Evolutionary conservation across 352 stramenopile genomes (phyloP).

Genomic region (Globisporangium viniferum): DNA sequence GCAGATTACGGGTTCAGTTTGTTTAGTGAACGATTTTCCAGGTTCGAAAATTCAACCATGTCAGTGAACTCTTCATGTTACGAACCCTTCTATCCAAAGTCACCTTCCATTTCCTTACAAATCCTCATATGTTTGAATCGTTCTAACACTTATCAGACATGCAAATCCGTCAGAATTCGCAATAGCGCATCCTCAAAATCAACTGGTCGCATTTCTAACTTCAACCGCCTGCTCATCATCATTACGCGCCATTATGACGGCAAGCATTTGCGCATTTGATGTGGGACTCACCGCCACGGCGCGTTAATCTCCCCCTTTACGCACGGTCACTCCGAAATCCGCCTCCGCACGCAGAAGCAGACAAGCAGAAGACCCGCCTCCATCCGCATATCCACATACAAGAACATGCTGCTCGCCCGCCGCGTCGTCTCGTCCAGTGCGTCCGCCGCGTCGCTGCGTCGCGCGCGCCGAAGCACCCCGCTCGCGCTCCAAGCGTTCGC

Average conservation of each 20-base stretch:
- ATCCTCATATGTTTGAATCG: not conserved
- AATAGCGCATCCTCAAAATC: not conserved
- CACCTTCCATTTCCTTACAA: not conserved
- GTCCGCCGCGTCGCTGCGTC: conserved; percentile 12
- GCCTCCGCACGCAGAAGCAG: no score
- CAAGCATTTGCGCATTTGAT: not conserved
- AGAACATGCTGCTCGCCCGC: conserved; percentile 23
- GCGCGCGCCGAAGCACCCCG: conserved; percentile 4
- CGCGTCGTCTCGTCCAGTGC: conserved; percentile 18
- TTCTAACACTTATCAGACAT: not conserved
- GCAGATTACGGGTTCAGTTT: not conserved
- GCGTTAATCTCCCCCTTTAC: not conserved
- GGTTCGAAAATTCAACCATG: not conserved
- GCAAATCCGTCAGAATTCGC: not conserved
- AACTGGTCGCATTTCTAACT: not conserved
- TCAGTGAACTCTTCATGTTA: not conserved
- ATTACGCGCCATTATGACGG: not conserved
- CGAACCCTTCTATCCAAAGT: not conserved
- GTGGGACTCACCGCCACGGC: not conserved
- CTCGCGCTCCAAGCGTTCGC: conserved; percentile 4
- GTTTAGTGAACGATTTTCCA: not conserved
- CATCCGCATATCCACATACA: not conserved
- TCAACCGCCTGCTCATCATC: not conserved
- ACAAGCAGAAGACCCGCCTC: no score
- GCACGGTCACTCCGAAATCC: not conserved